Evolutionary conservation across 2,329 filamentous ascomycete genomes (phyloP).

Genomic region (Colletotrichum siamense): DNA sequence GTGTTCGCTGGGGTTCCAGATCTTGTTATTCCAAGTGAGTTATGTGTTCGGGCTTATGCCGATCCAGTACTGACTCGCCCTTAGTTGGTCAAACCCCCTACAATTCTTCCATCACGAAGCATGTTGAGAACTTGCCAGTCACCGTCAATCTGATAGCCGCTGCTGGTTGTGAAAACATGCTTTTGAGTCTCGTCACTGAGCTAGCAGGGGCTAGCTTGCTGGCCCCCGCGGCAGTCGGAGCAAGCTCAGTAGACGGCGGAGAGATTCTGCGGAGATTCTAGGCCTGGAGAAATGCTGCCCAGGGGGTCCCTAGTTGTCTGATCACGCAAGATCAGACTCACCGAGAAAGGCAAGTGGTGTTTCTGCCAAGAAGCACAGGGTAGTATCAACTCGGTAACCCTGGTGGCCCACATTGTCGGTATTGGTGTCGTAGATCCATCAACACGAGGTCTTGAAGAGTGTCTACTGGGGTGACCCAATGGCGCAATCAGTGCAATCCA

Average conservation of each 20-base stretch:
- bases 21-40: conserved; percentile 36
- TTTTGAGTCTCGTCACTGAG: conserved; percentile 58
- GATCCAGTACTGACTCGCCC: background rate
- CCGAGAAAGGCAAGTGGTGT: background rate
- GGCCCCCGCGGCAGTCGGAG: background rate
- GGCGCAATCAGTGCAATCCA: background rate
- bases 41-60: conserved; percentile 43
- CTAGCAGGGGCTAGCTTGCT: conserved; percentile 29
- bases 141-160: conserved; percentile 62
- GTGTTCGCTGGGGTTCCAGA: conserved; percentile 25
- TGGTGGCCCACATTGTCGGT: background rate
- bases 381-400: background rate
- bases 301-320: too few species aligned
- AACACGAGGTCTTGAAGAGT: background rate
- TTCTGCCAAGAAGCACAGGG: background rate
- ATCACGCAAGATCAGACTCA: background rate
- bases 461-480: background rate
- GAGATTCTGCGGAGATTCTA: background rate
- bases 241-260: background rate
- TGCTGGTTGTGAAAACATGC: conserved; percentile 64
- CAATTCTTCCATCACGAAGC: conserved; percentile 43
- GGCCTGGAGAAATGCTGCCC: too few species aligned
- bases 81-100: conserved; percentile 37
- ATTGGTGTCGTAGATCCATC: background rate
- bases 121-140: conserved; percentile 58